These are phyloP conservation scores for Kingdonia uniflora DNA, from an alignment of 164 flowering plant species.

Conservation along the genomic window DNA sequence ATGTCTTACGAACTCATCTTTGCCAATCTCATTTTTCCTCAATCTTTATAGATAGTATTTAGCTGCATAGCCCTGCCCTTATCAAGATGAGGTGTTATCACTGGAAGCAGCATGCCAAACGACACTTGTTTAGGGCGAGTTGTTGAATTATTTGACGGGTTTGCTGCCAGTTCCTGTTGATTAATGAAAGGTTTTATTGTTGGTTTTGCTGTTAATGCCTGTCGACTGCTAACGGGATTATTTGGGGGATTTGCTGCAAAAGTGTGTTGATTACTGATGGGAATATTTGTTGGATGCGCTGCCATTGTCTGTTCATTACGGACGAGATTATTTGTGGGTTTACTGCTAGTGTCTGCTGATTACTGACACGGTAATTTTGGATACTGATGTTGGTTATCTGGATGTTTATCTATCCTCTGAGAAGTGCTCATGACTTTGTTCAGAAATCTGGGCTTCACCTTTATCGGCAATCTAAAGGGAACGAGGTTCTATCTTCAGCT, in stretches of 20 bases:
- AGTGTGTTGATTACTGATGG: no score
- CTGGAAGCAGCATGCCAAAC: conserved; percentile 66
- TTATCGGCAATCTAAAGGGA: conserved; percentile 28
- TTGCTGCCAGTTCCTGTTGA: conserved; percentile 27
- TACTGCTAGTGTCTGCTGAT: conserved; percentile 23
- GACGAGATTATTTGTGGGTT: conserved; percentile 25
- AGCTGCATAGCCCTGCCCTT: conserved; percentile 83
- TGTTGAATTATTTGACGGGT: conserved; percentile 24
- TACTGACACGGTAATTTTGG: conserved; percentile 23
- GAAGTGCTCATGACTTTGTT: conserved; percentile 20
- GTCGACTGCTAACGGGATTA: no score
- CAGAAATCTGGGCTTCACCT: conserved; percentile 26
- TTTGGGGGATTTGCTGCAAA: no score
- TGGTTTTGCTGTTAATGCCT: conserved; percentile 22
- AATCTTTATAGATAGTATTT: conserved; percentile 48
- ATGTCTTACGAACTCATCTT: conserved; percentile 71
- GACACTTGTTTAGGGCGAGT: conserved; percentile 53
- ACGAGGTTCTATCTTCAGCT: conserved; percentile 22
- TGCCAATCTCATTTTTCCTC: conserved; percentile 70
- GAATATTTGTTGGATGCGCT: no score
- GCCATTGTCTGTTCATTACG: conserved; percentile 28
- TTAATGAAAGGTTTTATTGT: conserved; percentile 21
- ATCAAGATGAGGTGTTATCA: conserved; percentile 70
- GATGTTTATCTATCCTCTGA: conserved; percentile 25
- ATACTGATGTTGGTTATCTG: conserved; percentile 31